Conservation (phyloP, 257 asterid genomes). For the Primulina tabacum region DNA sequence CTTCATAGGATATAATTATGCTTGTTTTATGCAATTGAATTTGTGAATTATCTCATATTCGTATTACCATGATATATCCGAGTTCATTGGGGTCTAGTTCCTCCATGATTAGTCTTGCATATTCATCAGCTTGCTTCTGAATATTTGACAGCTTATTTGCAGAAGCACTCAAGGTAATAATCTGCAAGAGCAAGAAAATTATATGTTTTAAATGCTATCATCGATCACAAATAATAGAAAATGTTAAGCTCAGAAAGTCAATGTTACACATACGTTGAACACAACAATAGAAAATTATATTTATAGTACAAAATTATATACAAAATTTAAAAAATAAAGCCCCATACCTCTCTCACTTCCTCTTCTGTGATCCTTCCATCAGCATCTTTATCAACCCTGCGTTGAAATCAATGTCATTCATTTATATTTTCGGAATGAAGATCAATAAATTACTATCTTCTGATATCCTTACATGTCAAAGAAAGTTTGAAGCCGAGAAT, state of each 20-base stretch:
- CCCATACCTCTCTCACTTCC: slow-evolving; percentile 81
- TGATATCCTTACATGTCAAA: slow-evolving; percentile 67
- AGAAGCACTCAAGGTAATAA: slow-evolving; percentile 80
- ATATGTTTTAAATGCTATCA: not conserved
- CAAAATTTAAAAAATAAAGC: not conserved
- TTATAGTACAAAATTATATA: not conserved
- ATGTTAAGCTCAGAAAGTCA: no score
- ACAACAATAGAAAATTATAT: not conserved
- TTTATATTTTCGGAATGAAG: not conserved
- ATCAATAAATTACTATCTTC: not conserved
- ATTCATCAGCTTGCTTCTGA: slow-evolving; percentile 81
- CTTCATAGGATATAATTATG: not conserved
- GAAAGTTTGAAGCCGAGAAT: slow-evolving; percentile 79
- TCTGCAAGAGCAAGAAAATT: slow-evolving; percentile 39
- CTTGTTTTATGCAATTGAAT: not conserved
- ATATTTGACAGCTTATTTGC: slow-evolving; percentile 78
- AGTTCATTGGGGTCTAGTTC: slow-evolving; percentile 67
- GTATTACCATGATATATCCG: slow-evolving; percentile 68
- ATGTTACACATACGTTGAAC: not conserved
- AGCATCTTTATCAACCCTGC: slow-evolving; percentile 95
- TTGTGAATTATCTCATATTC: not conserved
- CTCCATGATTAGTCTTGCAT: slow-evolving; percentile 86
- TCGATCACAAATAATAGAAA: not conserved
- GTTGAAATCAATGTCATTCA: slow-evolving; percentile 1
- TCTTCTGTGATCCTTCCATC: slow-evolving; percentile 80